Evolutionary conservation across 805 yeast genomes (phyloP).

Genomic region (Metschnikowia henanensis): DNA sequence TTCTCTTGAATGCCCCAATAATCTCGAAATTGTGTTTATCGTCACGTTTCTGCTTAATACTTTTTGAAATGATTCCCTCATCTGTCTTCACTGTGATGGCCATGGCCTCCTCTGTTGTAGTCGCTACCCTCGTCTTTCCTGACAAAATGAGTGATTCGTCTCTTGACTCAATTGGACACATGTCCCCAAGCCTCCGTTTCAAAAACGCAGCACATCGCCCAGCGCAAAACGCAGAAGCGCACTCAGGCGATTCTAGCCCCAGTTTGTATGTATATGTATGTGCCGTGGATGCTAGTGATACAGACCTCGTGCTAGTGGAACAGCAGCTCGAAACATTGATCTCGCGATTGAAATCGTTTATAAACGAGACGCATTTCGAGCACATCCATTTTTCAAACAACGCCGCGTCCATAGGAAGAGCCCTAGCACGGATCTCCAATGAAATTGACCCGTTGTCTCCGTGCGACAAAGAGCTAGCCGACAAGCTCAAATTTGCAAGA

Average conservation of each 20-base stretch:
- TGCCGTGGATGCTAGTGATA: not conserved
- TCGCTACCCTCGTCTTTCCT: too few species aligned
- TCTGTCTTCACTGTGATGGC: too few species aligned
- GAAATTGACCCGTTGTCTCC: not conserved
- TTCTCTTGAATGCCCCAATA: too few species aligned
- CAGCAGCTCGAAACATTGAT: not conserved
- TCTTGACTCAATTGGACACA: too few species aligned
- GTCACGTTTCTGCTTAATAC: too few species aligned
- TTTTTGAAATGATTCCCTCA: too few species aligned
- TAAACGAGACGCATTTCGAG: not conserved
- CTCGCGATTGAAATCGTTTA: not conserved
- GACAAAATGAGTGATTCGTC: too few species aligned
- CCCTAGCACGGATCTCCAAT: not conserved
- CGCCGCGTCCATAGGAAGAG: not conserved
- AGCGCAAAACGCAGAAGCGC: not conserved
- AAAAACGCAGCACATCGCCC: too few species aligned
- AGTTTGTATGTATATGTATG: not conserved
- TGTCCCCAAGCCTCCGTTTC: too few species aligned
- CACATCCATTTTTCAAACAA: not conserved
- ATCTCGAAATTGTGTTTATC: too few species aligned
- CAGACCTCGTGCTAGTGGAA: not conserved
- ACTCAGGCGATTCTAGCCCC: not conserved
- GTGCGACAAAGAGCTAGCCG: not conserved
- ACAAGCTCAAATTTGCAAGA: constrained; percentile 1
- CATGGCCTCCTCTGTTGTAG: too few species aligned